These are phyloP conservation scores for Massariosphaeria phaeospora DNA, from an alignment of 495 filamentous ascomycete species.

Conservation along the genomic window DNA sequence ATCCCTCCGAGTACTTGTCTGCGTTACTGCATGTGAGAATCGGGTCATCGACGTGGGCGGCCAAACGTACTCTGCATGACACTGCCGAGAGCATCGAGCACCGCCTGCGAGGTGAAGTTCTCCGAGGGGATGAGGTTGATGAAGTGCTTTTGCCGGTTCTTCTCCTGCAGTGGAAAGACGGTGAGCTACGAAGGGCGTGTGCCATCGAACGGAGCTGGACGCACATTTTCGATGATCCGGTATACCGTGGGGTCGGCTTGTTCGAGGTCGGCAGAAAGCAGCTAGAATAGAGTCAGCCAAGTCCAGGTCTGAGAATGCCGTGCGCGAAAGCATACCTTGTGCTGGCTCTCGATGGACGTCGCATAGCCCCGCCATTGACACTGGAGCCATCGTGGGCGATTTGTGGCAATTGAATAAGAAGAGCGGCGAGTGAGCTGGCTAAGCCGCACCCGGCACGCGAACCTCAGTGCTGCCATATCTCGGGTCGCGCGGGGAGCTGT, in stretches of 20 bases:
- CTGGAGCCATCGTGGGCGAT: slow-evolving; percentile 3
- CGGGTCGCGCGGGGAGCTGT: neutral
- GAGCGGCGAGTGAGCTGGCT: slow-evolving; percentile 3
- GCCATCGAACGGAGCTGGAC: slow-evolving; percentile 19
- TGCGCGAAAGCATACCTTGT: slow-evolving; percentile 47
- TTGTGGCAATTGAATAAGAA: slow-evolving; percentile 14
- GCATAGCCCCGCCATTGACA: slow-evolving; percentile 44
- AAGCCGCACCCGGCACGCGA: slow-evolving; percentile 24
- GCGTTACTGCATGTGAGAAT: slow-evolving; percentile 6
- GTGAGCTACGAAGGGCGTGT: slow-evolving; percentile 26
- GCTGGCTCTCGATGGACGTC: slow-evolving; percentile 56
- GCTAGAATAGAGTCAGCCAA: slow-evolving; percentile 47
- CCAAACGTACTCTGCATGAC: slow-evolving; percentile 84
- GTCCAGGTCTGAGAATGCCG: neutral
- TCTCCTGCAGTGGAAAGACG: slow-evolving; percentile 59
- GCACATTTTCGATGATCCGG: slow-evolving; percentile 84
- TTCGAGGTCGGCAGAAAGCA: slow-evolving; percentile 72
- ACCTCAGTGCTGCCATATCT: slow-evolving; percentile 29
- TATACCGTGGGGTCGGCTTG: slow-evolving; percentile 82
- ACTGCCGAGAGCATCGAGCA: slow-evolving; percentile 92
- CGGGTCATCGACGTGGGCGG: slow-evolving; percentile 15
- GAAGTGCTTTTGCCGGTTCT: slow-evolving; percentile 90
- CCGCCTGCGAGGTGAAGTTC: slow-evolving; percentile 97
- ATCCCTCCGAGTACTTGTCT: slow-evolving; percentile 99
- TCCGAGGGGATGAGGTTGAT: slow-evolving; percentile 98